Evolutionary conservation across 2,329 filamentous ascomycete genomes (phyloP).

Genomic region (Didymella sp.): DNA sequence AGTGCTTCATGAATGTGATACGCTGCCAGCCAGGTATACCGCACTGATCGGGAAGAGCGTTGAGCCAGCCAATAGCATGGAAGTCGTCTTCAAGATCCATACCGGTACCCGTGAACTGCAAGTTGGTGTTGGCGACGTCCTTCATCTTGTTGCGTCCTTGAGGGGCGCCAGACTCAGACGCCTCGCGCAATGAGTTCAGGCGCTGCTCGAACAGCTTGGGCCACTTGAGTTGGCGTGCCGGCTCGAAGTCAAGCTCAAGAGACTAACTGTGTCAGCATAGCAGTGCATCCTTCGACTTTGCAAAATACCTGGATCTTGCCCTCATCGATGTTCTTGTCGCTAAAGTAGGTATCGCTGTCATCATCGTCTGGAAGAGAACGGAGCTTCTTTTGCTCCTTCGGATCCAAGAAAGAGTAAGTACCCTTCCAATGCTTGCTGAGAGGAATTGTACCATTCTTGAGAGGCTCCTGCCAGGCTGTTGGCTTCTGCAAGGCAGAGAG

Average conservation of each 20-base stretch:
- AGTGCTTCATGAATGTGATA: conserved; percentile 63
- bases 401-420: conserved; percentile 54
- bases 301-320: conserved; percentile 39
- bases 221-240: conserved; percentile 42
- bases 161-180: conserved; percentile 6
- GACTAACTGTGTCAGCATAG: conserved; percentile 34
- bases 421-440: conserved; percentile 60
- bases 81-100: conserved; percentile 47
- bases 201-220: conserved; percentile 50
- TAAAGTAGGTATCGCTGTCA: conserved; percentile 26
- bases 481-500: conserved; percentile 51
- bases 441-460: conserved; percentile 44
- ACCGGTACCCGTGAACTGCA: conserved; percentile 51
- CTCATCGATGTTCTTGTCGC: conserved; percentile 43
- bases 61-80: conserved; percentile 56
- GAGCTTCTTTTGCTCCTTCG: conserved; percentile 25
- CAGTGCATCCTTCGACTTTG: background rate
- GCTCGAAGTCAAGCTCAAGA: conserved; percentile 43
- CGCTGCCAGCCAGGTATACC: conserved; percentile 61
- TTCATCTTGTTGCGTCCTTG: conserved; percentile 20
- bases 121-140: conserved; percentile 11
- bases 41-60: conserved; percentile 56
- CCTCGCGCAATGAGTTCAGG: conserved; percentile 47
- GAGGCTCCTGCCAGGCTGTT: conserved; percentile 51
- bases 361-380: conserved; percentile 31